Conservation (phyloP, 768 basidiomycete genomes). For the Lepiota venenata region DNA sequence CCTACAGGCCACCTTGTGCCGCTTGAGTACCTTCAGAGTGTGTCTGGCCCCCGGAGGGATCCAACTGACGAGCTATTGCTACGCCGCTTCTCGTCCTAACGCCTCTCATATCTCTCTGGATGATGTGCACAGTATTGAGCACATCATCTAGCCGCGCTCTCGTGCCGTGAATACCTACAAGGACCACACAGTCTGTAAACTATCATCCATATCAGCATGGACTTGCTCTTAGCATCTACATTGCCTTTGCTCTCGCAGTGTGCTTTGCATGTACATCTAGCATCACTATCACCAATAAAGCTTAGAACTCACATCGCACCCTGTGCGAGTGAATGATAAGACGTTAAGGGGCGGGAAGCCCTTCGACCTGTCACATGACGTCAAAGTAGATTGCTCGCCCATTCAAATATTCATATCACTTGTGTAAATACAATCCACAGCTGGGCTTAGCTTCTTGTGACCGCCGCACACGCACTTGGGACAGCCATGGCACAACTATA, state of each 20-base stretch:
- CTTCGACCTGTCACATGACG: not conserved
- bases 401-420: not conserved
- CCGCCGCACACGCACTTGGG: not conserved
- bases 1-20: constrained; percentile 48
- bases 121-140: not conserved
- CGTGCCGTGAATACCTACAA: not conserved
- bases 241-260: not conserved
- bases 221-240: not conserved
- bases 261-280: constrained; percentile 6
- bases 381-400: not conserved
- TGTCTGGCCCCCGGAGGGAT: constrained; percentile 53
- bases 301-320: not conserved
- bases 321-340: no score
- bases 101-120: not conserved
- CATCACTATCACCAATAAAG: not conserved
- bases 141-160: not conserved
- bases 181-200: constrained; percentile 1
- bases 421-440: not conserved
- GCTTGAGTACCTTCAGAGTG: constrained; percentile 56
- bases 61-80: constrained; percentile 64
- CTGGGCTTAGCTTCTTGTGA: not conserved
- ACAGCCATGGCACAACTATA: not conserved
- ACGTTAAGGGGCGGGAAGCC: no score
- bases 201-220: constrained; percentile 1
- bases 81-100: constrained; percentile 46